phyloP scores from a whole-genome alignment of 2,329 filamentous ascomycete genomes.

The Cryoendolithus antarcticus region DNA sequence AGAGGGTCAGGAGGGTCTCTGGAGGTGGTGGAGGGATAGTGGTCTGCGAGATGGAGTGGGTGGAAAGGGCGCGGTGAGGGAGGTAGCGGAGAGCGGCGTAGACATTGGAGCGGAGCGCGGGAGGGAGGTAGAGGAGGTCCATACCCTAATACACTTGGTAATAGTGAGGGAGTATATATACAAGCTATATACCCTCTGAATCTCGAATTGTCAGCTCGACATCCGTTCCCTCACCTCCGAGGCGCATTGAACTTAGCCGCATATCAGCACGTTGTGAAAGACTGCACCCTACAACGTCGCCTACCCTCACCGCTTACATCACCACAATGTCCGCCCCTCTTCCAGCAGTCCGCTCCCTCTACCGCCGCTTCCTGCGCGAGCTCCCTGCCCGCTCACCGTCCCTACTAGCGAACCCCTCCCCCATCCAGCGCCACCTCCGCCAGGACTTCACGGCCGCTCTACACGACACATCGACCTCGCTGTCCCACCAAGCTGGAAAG shows the following conservation, averaged over 20 bases:
- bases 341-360: slow-evolving; percentile 57
- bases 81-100: slow-evolving; percentile 1
- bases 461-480: slow-evolving; percentile 26
- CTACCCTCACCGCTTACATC: neutral
- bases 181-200: too few species aligned
- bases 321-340: slow-evolving; percentile 25
- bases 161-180: too few species aligned
- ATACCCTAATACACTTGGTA: slow-evolving; percentile 4
- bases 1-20: slow-evolving; percentile 16
- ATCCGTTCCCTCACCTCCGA: too few species aligned
- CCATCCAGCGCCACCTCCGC: slow-evolving; percentile 59
- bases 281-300: too few species aligned
- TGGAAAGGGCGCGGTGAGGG: slow-evolving; percentile 2
- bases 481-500: slow-evolving; percentile 3
- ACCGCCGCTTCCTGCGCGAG: slow-evolving; percentile 80
- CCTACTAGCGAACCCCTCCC: slow-evolving; percentile 46
- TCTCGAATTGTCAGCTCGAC: too few species aligned
- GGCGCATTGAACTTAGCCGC: too few species aligned
- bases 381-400: slow-evolving; percentile 56
- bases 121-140: slow-evolving; percentile 16
- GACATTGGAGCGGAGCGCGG: slow-evolving; percentile 11
- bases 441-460: slow-evolving; percentile 39
- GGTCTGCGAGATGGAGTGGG: neutral
- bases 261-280: too few species aligned
- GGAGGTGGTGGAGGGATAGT: slow-evolving; percentile 4